Evolutionary conservation across 1,139 yeast genomes (phyloP).

Genomic region (Suhomyces coccinellae): DNA sequence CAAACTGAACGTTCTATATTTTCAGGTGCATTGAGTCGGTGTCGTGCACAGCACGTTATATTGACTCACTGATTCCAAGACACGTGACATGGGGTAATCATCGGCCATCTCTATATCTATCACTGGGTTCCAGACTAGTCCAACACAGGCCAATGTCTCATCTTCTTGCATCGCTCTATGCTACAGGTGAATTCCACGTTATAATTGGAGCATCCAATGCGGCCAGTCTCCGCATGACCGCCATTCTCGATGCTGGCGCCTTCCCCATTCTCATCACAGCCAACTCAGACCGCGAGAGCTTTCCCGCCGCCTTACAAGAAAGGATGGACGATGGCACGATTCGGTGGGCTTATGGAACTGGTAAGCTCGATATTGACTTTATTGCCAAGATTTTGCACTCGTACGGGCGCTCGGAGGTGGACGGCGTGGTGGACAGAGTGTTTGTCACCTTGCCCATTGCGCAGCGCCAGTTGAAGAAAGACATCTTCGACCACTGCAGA

Average conservation of each 20-base stretch:
- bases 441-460: conserved; percentile 54
- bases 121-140: background rate
- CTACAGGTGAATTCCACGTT: conserved; percentile 57
- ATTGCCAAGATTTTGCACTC: conserved; percentile 33
- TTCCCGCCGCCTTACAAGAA: conserved; percentile 26
- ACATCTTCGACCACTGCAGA: conserved; percentile 52
- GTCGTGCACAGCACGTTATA: no score
- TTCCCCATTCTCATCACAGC: conserved; percentile 47
- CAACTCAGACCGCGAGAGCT: conserved; percentile 14
- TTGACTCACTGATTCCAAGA: background rate
- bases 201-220: conserved; percentile 61
- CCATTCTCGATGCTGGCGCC: conserved; percentile 59
- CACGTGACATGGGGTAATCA: conserved; percentile 19
- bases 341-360: conserved; percentile 35
- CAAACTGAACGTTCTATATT: no score
- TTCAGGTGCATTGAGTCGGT: no score
- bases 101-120: background rate
- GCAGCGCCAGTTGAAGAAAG: conserved; percentile 27
- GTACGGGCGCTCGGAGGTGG: conserved; percentile 66
- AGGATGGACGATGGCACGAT: conserved; percentile 25
- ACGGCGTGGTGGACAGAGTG: conserved; percentile 68
- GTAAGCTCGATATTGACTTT: conserved; percentile 18
- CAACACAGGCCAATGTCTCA: conserved; percentile 23
- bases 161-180: conserved; percentile 51
- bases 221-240: conserved; percentile 50